Evolutionary conservation across 2,329 filamentous ascomycete species (phyloP).

Genomic region (Epichloe hybrida): DNA sequence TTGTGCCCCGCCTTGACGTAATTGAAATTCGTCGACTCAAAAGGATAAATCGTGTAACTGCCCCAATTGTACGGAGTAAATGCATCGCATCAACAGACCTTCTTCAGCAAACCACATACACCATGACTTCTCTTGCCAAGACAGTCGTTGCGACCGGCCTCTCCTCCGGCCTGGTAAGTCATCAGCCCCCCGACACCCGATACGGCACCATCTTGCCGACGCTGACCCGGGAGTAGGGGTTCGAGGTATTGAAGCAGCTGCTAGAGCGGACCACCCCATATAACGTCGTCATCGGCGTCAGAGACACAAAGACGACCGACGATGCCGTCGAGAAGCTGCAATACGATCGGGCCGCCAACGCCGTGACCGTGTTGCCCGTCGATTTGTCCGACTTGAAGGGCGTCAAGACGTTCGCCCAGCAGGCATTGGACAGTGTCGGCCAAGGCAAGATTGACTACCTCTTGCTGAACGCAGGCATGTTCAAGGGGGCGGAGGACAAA

Average conservation of each 20-base stretch:
- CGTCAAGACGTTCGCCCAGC: conserved; percentile 33
- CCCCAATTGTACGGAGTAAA: too few relatives aligned
- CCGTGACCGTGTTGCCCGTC: conserved; percentile 31
- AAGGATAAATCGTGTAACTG: too few relatives aligned
- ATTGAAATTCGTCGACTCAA: too few relatives aligned
- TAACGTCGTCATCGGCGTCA: conserved; percentile 34
- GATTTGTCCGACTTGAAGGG: conserved; percentile 31
- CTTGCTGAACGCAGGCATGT: conserved; percentile 35
- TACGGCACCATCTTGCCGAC: not conserved
- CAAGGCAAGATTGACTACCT: conserved; percentile 31
- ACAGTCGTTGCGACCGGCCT: conserved; percentile 37
- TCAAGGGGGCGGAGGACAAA: conserved; percentile 20
- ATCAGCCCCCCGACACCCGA: conserved; percentile 5
- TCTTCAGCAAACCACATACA: not conserved
- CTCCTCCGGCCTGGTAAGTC: conserved; percentile 32
- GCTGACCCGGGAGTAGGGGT: conserved; percentile 23
- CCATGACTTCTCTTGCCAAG: conserved; percentile 28
- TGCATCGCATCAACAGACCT: too few relatives aligned
- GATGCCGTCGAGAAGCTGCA: conserved; percentile 28
- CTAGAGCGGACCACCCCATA: conserved; percentile 31
- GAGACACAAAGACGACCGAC: conserved; percentile 28
- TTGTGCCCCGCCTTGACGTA: too few relatives aligned
- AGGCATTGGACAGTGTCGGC: conserved; percentile 28
- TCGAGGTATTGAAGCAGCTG: conserved; percentile 39
- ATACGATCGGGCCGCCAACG: conserved; percentile 26